phyloP scores from a whole-genome alignment of 495 filamentous ascomycete species.

The Aspergillus saccharolyticus region DNA sequence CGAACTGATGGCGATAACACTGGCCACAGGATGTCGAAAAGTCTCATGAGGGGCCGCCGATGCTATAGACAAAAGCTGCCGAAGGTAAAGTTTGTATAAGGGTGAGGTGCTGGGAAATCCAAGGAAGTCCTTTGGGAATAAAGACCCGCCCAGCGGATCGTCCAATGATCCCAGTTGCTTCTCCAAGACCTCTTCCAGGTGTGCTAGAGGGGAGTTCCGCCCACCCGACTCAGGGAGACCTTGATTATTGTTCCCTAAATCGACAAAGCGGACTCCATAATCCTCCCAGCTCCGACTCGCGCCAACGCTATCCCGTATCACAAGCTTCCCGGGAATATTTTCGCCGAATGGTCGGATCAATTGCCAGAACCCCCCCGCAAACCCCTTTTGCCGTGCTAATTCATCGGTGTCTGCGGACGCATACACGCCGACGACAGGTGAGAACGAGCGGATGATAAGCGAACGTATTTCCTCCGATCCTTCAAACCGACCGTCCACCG shows the following conservation, averaged over 20 bases:
- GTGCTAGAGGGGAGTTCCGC: slow-evolving; percentile 33
- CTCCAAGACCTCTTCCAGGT: slow-evolving; percentile 59
- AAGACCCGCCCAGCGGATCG: slow-evolving; percentile 28
- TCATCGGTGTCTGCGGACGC: slow-evolving; percentile 79
- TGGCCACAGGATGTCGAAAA: slow-evolving; percentile 92
- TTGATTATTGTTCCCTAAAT: slow-evolving; percentile 33
- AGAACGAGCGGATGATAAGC: slow-evolving; percentile 76
- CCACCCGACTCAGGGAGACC: slow-evolving; percentile 18
- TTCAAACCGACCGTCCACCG: slow-evolving; percentile 45
- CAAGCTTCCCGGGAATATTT: slow-evolving; percentile 77
- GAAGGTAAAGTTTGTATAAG: slow-evolving; percentile 76
- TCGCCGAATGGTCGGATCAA: slow-evolving; percentile 91
- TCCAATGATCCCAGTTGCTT: slow-evolving; percentile 36
- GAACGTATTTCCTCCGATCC: slow-evolving; percentile 60
- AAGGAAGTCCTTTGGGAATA: slow-evolving; percentile 30
- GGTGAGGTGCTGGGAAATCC: slow-evolving; percentile 45
- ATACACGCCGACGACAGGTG: slow-evolving; percentile 79
- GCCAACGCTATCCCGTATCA: slow-evolving; percentile 83
- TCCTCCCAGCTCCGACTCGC: slow-evolving; percentile 80
- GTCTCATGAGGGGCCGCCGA: slow-evolving; percentile 80
- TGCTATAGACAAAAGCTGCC: slow-evolving; percentile 73
- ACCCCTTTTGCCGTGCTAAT: slow-evolving; percentile 78
- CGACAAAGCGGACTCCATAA: slow-evolving; percentile 79
- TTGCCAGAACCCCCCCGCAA: slow-evolving; percentile 73
- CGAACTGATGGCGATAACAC: slow-evolving; percentile 91